Base-by-base conservation (phyloP, 2,329 filamentous ascomycete species). In the Aspergillus carbonarius region DNA sequence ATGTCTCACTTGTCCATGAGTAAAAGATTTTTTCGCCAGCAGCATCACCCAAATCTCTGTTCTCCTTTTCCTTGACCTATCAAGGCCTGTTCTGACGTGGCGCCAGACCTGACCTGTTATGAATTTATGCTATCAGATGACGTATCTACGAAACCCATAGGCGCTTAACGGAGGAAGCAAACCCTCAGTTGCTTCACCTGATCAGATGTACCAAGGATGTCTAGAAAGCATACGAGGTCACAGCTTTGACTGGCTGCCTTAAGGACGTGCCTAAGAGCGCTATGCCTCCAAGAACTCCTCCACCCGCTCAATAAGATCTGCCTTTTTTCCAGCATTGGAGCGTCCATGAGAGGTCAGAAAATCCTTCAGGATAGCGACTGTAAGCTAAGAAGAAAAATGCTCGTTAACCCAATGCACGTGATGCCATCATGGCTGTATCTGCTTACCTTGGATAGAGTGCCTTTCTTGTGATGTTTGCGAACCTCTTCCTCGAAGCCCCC, bases 301-400 rank as follows among this genome's bases (percentile, higher is more conserved):
- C 32, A 83, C 74, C 37, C 75, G 72, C 39, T 82, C 79, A n/a
- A 83, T 70, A 32, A 83, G 70, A 58, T 82, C 81, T 5, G 74
- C 78, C 62, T 83, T 83, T 64, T 81, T 82, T 2, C 81, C 80
- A 20, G 72, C 67, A 9, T 69, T 66, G 27, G 74, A 68, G 15
- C 82, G 69, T 44, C 77, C 75, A 57, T 81, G 78, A 4, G 67
- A 59, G n/a, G 65, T 68, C 17, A 82, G 67, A 64, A 81, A 83
- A 1, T 76, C 75, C 59, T 80, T 83, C 35, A 83, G 67, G 18
- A 75, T 66, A 12, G 74, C 66, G 17, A 82, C 73, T 4, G 79
- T 83, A 65, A 83, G 73, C 74, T 78, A 54, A 13, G 44, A 30
- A 15, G 51, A 8, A n/a, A n/a, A n/a, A 15, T 8, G 27, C 34